Conservation (phyloP, 306 rosid genomes). For the Ziziphus jujuba region DNA sequence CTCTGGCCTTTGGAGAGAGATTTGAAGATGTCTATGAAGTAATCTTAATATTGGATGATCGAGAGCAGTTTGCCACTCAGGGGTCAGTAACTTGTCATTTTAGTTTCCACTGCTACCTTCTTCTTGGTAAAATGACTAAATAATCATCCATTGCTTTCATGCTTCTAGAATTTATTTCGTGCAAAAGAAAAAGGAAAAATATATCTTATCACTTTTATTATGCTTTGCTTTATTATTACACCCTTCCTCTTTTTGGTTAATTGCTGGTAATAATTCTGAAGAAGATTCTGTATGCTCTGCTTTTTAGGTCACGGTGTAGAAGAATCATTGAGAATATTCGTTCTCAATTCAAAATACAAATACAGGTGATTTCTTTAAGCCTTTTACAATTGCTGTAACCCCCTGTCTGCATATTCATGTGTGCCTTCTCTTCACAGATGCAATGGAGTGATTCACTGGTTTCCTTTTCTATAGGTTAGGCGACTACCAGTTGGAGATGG, state of each 20-base stretch:
- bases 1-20: slow-evolving; percentile 80
- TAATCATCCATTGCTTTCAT: not conserved
- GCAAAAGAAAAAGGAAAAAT: no score
- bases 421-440: not conserved
- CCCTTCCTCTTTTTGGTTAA: no score
- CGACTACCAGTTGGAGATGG: slow-evolving; percentile 95
- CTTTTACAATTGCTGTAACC: not conserved
- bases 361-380: slow-evolving; percentile 55
- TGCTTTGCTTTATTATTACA: no score
- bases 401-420: not conserved
- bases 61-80: slow-evolving; percentile 87
- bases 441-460: slow-evolving; percentile 1
- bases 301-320: slow-evolving; percentile 73
- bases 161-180: no score
- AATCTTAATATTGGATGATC: slow-evolving; percentile 77
- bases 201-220: no score
- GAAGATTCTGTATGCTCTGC: not conserved
- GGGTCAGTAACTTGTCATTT: slow-evolving; percentile 58
- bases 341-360: slow-evolving; percentile 62
- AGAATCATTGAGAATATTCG: slow-evolving; percentile 67
- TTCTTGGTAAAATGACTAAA: not conserved
- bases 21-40: slow-evolving; percentile 87
- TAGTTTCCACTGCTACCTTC: not conserved
- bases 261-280: slow-evolving; percentile 23
- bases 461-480: slow-evolving; percentile 60